Evolutionary conservation across 2,329 filamentous ascomycete genomes (phyloP).

Genomic region (Ilyonectria mors-panacis): DNA sequence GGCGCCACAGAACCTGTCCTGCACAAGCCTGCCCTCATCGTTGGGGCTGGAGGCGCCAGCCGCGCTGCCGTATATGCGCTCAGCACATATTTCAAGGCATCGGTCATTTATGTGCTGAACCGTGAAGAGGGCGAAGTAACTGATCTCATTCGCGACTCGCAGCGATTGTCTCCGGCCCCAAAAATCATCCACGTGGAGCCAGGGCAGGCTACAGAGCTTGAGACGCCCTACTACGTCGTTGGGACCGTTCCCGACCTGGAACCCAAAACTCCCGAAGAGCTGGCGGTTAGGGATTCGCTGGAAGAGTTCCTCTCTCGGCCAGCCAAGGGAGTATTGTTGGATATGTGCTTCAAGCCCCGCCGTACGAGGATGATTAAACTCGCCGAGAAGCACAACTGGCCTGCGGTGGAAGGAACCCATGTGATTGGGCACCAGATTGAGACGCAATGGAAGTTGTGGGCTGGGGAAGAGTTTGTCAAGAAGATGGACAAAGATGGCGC

Average conservation of each 20-base stretch:
- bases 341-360: conserved; percentile 61
- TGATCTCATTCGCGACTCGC: conserved; percentile 47
- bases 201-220: conserved; percentile 44
- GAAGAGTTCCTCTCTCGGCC: conserved; percentile 46
- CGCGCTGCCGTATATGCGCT: conserved; percentile 58
- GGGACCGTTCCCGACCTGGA: conserved; percentile 57
- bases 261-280: conserved; percentile 49
- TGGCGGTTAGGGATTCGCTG: conserved; percentile 45
- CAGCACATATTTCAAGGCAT: conserved; percentile 45
- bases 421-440: conserved; percentile 59
- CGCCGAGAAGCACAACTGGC: conserved; percentile 53
- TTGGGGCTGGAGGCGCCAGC: conserved; percentile 60
- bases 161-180: conserved; percentile 34
- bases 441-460: conserved; percentile 53
- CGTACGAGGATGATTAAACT: conserved; percentile 55
- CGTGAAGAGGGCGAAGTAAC: conserved; percentile 45
- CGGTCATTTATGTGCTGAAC: conserved; percentile 55
- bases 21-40: conserved; percentile 51
- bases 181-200: conserved; percentile 51
- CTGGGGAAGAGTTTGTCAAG: conserved; percentile 47
- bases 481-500: conserved; percentile 30
- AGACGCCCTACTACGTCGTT: conserved; percentile 54
- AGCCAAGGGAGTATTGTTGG: conserved; percentile 54
- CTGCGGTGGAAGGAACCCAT: conserved; percentile 56
- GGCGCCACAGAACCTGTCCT: conserved; percentile 11